These are phyloP conservation scores for Martiniozyma abietophila DNA, from an alignment of 805 yeast species.

Conservation along the genomic window DNA sequence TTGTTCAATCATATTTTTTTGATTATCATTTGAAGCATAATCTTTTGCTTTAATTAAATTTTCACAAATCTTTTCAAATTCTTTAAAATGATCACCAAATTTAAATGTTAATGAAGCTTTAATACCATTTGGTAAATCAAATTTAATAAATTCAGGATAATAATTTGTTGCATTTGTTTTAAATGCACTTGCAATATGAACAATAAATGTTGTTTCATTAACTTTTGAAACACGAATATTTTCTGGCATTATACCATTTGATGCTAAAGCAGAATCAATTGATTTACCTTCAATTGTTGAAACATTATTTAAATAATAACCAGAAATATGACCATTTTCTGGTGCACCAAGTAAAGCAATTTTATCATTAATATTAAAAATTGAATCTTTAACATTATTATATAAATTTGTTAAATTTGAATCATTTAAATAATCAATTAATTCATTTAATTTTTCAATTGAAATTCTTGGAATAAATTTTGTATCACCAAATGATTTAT, in stretches of 20 bases:
- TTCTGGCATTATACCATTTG: slow-evolving; percentile 60
- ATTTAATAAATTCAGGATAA: slow-evolving; percentile 40
- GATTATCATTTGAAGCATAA: slow-evolving; percentile 66
- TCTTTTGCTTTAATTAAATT: slow-evolving; percentile 48
- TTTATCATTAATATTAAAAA: slow-evolving; percentile 43
- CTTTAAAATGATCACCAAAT: slow-evolving; percentile 72
- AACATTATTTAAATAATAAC: slow-evolving; percentile 55
- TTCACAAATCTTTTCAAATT: slow-evolving; percentile 50
- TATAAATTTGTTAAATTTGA: slow-evolving; percentile 28
- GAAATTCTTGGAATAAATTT: slow-evolving; percentile 68
- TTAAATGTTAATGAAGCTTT: slow-evolving; percentile 37
- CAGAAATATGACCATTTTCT: slow-evolving; percentile 62
- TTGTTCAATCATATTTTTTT: slow-evolving; percentile 51
- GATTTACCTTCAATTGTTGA: slow-evolving; percentile 55
- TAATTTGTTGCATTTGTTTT: slow-evolving; percentile 42
- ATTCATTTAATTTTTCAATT: slow-evolving; percentile 36
- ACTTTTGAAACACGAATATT: slow-evolving; percentile 66
- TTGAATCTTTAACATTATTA: slow-evolving; percentile 33
- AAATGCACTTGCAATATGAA: slow-evolving; percentile 61
- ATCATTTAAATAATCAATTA: slow-evolving; percentile 36
- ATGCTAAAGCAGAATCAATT: slow-evolving; percentile 57
- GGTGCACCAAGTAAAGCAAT: slow-evolving; percentile 67
- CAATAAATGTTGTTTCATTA: slow-evolving; percentile 37
- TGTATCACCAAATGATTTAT: slow-evolving; percentile 81
- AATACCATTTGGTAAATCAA: slow-evolving; percentile 31